Conservation (phyloP, 2,329 filamentous ascomycete genomes). For the Emericellopsis cladophorae region DNA sequence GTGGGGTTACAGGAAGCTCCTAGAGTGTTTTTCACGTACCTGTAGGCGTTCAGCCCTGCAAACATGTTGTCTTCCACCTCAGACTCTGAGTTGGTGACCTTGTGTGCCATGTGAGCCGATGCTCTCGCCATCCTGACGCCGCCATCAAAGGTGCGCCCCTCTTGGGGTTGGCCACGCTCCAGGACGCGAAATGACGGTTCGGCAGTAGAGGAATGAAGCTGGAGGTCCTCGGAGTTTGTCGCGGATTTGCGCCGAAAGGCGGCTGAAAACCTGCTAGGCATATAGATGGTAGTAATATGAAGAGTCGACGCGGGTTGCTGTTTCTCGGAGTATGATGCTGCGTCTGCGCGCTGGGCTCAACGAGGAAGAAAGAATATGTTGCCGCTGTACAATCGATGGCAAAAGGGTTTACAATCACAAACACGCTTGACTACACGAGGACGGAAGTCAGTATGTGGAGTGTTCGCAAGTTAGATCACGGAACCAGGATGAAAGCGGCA, state of each 20-base stretch:
- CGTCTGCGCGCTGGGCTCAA: too few species aligned
- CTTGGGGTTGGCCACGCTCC: constrained; percentile 33
- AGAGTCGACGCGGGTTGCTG: too few species aligned
- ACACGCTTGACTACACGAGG: too few species aligned
- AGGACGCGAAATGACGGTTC: constrained; percentile 46
- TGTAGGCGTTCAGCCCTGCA: constrained; percentile 38
- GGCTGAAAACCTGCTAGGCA: constrained; percentile 47
- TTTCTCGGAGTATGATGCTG: too few species aligned
- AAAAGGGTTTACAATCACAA: too few species aligned
- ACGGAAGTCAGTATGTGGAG: too few species aligned
- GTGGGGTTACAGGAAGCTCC: background rate
- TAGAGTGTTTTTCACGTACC: constrained; percentile 23
- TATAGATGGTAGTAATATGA: constrained; percentile 23
- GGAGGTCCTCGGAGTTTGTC: constrained; percentile 39
- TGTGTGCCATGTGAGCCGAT: constrained; percentile 21
- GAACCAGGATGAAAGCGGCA: too few species aligned
- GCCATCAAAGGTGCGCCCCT: constrained; percentile 36
- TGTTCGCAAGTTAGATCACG: too few species aligned
- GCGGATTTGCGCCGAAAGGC: constrained; percentile 49
- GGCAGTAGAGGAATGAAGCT: constrained; percentile 28
- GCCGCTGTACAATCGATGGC: too few species aligned
- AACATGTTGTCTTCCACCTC: constrained; percentile 47
- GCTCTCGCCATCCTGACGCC: constrained; percentile 29
- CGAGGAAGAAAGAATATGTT: too few species aligned
- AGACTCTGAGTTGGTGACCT: constrained; percentile 20